Evolutionary conservation across 208 protist species (phyloP).

Genomic region (Leishmania lainsoni): DNA sequence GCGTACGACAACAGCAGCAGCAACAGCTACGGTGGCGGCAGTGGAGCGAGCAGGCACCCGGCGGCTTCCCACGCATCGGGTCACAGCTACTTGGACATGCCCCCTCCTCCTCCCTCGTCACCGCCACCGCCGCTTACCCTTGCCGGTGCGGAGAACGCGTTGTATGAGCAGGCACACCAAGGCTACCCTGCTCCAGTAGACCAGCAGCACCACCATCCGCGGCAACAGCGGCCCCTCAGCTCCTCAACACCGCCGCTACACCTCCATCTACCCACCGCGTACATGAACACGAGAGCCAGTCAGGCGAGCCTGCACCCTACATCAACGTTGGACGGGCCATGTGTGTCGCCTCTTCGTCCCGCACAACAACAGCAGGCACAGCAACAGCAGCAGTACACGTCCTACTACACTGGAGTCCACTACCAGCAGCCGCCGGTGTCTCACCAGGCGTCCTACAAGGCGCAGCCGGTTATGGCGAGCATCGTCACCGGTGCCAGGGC

Average conservation of each 20-base stretch:
- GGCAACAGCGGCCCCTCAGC: conserved; percentile 1
- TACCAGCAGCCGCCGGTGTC: conserved; percentile 2
- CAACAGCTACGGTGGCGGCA: neutral
- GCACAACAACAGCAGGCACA: conserved; percentile 11
- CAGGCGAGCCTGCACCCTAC: neutral
- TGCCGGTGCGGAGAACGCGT: neutral
- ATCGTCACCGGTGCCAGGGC: neutral
- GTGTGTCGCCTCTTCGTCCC: neutral
- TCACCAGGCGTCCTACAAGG: neutral
- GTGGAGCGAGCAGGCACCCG: neutral
- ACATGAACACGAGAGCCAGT: conserved; percentile 15
- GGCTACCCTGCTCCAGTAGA: neutral
- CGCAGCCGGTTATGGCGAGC: neutral
- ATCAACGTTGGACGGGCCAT: neutral
- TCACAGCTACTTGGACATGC: neutral
- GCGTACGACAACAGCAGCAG: neutral
- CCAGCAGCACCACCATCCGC: conserved; percentile 3
- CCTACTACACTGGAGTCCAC: neutral
- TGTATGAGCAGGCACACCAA: neutral
- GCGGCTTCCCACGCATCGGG: neutral
- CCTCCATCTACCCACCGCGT: conserved; percentile 26
- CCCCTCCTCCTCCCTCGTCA: conserved; percentile 14
- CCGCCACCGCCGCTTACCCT: conserved; percentile 12
- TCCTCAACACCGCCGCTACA: conserved; percentile 6
- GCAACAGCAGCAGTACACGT: conserved; percentile 8